Base-by-base conservation (phyloP, 2,329 filamentous ascomycete genomes). In the Trichophaea hybrida region DNA sequence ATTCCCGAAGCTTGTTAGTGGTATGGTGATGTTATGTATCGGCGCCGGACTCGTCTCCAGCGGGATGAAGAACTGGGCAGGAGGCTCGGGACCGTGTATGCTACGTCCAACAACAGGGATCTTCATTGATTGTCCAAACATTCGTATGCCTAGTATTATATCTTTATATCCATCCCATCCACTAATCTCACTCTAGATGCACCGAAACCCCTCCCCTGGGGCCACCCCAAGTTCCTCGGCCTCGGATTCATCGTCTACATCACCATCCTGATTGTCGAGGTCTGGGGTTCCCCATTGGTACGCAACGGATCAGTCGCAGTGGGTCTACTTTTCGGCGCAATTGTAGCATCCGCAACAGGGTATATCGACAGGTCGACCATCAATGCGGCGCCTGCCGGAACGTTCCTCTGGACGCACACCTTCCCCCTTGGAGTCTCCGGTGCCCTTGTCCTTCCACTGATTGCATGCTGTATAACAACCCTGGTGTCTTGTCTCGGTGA, bases 221-320 rank as follows among this genome's bases (percentile, higher is more conserved):
- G 86, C 2, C 83, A 81, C 32, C 80, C 86, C 1, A 83, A 90
- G 70, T 88, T 84, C 66, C 80, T 93, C 4, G 87, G 83, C 58
- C 78, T 93, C 1, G 87, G 87, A 0, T 90, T 93, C 73, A 81
- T 81, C 49, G 87, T 90, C 38, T 91, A 91, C 69, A 66, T 85
- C 49, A 85, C 84, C 33, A 91, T 93, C 69, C 83, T 93, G 61
- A 70, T 91, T 10, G 87, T 85, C 70, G 87, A 93, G 71, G 80
- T 86, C 8, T 89, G 90, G 67, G 88, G 88, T 1, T 79, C 85
- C 0, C 87, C 88, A 0, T 85, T 93, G 65, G 90, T 93, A 85
- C 90, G 90, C 70, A 86, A 82, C 1, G 85, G 81, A 6, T 82
- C 83, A 17, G 86, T 91, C 35, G 80, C 90, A 46, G 76, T 88